Evolutionary conservation across 1,284 basidiomycete species (phyloP), one percentile per base, ranked within the genome.

Genomic region (Paramarasmius palmivorus): DNA sequence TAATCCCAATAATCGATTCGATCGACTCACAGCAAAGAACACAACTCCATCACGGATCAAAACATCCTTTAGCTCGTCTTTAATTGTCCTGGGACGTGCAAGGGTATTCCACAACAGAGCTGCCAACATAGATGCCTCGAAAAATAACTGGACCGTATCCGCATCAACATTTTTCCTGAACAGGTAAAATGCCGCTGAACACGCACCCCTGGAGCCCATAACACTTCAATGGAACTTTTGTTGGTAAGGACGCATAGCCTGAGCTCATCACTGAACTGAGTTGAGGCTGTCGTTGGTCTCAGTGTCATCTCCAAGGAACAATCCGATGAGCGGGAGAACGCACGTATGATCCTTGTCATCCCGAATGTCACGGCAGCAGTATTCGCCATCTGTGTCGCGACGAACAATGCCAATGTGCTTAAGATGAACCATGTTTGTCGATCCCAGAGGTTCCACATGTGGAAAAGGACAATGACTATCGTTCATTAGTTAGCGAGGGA

Each of bases 381-480:
- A 15, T 48, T 47, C 12, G 52, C 45, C 12, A 48, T 29, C 36
- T 48, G 45, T 4, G 52, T 37, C 7, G 38, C 6, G 17, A 47
- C 7, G 20, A 38, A 53, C 6, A 53, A 17, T 4, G 40, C 8
- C 23, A 41, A 26, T 9, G 45, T 39, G n/a, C 14, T 17, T 19
- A 48, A 10, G 37, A 53, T 29, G 5, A 53, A 45, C 3, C 22
- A 20, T 19, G 20, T 38, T 2, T 48, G 47, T 8, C 52, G 44
- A 15, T 53, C 44, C 36, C 52, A 48, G 17, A 53, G 44, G 45
- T 53, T 53, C 44, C 52, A 53, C 19, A 48, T n/a, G 45, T 53
- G 52, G 17, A 53, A 45, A 19, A 53, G 35, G 14, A 48, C 52
- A 20, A 53, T 19, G 36, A 47, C 52, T 53, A 15, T 8, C 32